Percentiles rank a stretch among this genome's conserved stretches.
Conservation (phyloP, 2,329 filamentous ascomycete species). For the Cordyceps militaris region DNA sequence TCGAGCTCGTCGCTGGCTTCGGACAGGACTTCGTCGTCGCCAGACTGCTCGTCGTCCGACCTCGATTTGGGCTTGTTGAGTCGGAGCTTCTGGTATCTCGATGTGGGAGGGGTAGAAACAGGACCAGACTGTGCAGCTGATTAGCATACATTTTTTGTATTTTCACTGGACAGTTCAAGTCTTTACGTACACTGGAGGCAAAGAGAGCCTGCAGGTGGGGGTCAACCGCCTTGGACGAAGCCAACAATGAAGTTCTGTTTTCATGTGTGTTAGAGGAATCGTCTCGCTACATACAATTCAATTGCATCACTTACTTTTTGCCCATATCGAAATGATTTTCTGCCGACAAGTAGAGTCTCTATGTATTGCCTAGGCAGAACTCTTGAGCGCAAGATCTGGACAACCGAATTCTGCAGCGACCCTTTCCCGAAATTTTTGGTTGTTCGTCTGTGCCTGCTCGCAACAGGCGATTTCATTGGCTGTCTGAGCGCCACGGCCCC, state of each 20-base stretch:
- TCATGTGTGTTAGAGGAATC: constrained; percentile 17
- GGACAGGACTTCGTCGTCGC: constrained; percentile 27
- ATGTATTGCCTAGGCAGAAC: neutral
- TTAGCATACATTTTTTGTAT: constrained; percentile 8
- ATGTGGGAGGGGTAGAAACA: constrained; percentile 37
- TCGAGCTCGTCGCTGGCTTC: constrained; percentile 21
- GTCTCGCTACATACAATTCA: neutral
- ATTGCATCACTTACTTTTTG: constrained; percentile 14
- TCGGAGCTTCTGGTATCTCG: constrained; percentile 36
- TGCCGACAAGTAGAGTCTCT: neutral
- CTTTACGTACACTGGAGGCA: constrained; percentile 58
- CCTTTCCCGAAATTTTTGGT: constrained; percentile 10
- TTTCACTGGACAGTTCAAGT: neutral
- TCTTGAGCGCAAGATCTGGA: neutral
- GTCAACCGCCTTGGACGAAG: constrained; percentile 53
- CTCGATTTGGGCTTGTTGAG: constrained; percentile 27
- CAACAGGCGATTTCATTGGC: neutral
- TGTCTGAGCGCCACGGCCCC: neutral
- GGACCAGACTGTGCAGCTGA: constrained; percentile 39
- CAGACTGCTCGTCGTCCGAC: constrained; percentile 18
- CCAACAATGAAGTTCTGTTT: constrained; percentile 31
- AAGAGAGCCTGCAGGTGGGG: constrained; percentile 64
- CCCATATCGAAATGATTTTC: constrained; percentile 14
- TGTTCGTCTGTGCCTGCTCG: neutral
- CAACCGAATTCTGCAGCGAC: neutral